phyloP scores from a whole-genome alignment of 169 alveolate species.

The Plasmodium gallinaceum region DNA sequence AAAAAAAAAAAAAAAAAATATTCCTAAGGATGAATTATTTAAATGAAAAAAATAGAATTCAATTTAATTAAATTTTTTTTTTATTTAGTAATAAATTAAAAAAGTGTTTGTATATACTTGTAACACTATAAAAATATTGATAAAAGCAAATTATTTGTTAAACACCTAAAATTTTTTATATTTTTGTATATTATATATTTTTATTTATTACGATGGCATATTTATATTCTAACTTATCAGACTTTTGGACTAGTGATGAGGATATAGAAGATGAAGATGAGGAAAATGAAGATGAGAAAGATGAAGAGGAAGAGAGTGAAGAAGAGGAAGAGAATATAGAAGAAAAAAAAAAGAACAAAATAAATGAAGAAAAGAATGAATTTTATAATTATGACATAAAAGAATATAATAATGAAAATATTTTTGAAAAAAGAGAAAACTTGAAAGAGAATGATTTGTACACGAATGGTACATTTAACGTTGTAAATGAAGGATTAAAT shows the following conservation, averaged over 20 bases:
- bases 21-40: no score
- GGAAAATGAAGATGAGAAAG: constrained; percentile 24
- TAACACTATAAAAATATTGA: no score
- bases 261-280: constrained; percentile 78
- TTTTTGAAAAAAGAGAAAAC: constrained; percentile 37
- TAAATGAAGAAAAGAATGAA: constrained; percentile 11
- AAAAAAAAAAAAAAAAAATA: no score
- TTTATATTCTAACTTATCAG: constrained; percentile 81
- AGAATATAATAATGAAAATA: constrained; percentile 25
- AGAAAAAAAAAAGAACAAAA: constrained; percentile 4
- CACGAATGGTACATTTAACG: background rate
- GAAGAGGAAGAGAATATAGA: constrained; percentile 43
- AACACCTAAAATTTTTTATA: background rate
- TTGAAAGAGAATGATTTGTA: background rate
- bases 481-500: background rate
- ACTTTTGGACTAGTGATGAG: constrained; percentile 88
- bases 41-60: no score
- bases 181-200: no score
- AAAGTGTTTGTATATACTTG: no score
- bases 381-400: constrained; percentile 15
- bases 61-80: no score
- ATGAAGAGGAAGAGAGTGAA: constrained; percentile 20
- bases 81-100: no score
- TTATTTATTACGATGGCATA: constrained; percentile 75
- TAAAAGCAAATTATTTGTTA: no score